Evolutionary conservation across 768 basidiomycete genomes (phyloP).

Genomic region (Suillus tomentosus): DNA sequence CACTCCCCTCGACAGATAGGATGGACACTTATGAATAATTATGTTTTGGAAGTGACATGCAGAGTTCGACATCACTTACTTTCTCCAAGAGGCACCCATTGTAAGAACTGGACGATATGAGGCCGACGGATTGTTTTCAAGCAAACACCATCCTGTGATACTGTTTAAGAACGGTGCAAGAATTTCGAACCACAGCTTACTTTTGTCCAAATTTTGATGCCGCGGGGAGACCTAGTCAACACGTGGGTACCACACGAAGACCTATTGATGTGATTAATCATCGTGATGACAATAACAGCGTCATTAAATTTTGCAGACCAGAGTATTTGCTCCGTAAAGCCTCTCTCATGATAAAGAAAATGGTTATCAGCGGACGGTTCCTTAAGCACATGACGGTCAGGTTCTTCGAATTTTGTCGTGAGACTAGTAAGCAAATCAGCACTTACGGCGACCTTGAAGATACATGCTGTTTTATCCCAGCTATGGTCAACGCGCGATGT

Average conservation of each 20-base stretch:
- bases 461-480: slow-evolving; percentile 53
- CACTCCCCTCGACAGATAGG: slow-evolving; percentile 51
- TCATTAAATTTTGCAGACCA: slow-evolving; percentile 35
- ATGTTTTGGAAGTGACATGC: slow-evolving; percentile 13
- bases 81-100: slow-evolving; percentile 52
- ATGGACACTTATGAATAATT: slow-evolving; percentile 37
- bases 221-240: slow-evolving; percentile 49
- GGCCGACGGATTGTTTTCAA: slow-evolving; percentile 50
- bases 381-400: slow-evolving; percentile 29
- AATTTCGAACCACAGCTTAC: slow-evolving; percentile 15
- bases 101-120: slow-evolving; percentile 47
- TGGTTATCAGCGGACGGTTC: slow-evolving; percentile 47
- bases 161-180: neutral
- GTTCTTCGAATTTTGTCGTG: slow-evolving; percentile 6
- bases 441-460: slow-evolving; percentile 50
- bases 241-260: slow-evolving; percentile 48
- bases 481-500: slow-evolving; percentile 26
- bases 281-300: neutral
- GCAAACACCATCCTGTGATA: slow-evolving; percentile 49
- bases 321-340: slow-evolving; percentile 56
- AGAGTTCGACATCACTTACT: slow-evolving; percentile 30
- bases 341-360: slow-evolving; percentile 50
- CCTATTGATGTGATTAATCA: slow-evolving; percentile 31
- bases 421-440: slow-evolving; percentile 3
- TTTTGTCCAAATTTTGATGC: slow-evolving; percentile 55